Conservation (phyloP, 2,329 filamentous ascomycete species). For the Pseudopyrenochaeta lycopersici region DNA sequence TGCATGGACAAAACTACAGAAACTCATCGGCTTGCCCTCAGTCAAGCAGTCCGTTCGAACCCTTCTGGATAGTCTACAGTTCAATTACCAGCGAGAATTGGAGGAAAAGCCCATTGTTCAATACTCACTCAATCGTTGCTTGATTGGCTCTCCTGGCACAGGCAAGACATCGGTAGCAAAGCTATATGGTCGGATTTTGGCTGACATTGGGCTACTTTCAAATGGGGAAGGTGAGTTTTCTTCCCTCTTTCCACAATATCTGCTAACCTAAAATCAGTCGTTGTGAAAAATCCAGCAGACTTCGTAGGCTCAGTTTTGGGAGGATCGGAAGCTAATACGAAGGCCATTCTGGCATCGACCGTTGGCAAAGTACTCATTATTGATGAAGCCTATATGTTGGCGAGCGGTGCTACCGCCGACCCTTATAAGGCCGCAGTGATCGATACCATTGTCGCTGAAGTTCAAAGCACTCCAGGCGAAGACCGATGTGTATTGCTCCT, state of each 20-base stretch:
- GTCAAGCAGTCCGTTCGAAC: constrained; percentile 70
- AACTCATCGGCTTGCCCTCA: constrained; percentile 65
- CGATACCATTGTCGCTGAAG: constrained; percentile 77
- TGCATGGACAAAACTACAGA: constrained; percentile 67
- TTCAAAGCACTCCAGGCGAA: constrained; percentile 74
- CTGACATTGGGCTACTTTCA: constrained; percentile 71
- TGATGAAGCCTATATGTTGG: constrained; percentile 79
- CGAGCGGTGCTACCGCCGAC: constrained; percentile 52
- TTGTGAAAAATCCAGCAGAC: constrained; percentile 77
- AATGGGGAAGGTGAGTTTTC: constrained; percentile 69
- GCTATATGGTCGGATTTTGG: constrained; percentile 74
- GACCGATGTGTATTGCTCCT: constrained; percentile 77
- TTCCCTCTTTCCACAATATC: not conserved
- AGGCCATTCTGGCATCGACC: constrained; percentile 72
- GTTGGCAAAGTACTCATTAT: constrained; percentile 80
- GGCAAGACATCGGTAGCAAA: constrained; percentile 81
- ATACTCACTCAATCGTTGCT: constrained; percentile 73
- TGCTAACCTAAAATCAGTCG: constrained; percentile 56
- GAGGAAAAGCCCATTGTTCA: constrained; percentile 66
- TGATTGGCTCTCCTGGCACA: constrained; percentile 76
- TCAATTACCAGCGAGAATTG: constrained; percentile 74
- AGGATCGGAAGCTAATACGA: constrained; percentile 74
- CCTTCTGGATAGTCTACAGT: constrained; percentile 68
- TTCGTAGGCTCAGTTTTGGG: constrained; percentile 73
- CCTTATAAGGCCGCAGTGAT: constrained; percentile 70